These are phyloP conservation scores for Byssothecium circinans DNA, from an alignment of 2,329 filamentous ascomycete species.

Conservation along the genomic window DNA sequence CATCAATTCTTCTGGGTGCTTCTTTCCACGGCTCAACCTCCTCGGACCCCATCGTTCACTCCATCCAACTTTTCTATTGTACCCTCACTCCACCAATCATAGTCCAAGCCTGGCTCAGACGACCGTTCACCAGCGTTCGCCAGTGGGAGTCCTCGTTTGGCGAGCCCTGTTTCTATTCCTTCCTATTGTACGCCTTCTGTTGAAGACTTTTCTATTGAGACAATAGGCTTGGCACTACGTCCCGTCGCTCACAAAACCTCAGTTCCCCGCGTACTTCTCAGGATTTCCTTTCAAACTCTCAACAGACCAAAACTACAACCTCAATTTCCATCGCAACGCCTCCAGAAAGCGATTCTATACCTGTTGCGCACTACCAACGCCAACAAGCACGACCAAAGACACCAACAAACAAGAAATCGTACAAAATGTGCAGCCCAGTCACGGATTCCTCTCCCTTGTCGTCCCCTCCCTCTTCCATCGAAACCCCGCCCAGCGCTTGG, in stretches of 20 bases:
- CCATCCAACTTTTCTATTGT: not conserved
- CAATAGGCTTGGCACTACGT: slow-evolving; percentile 1
- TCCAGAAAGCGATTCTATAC: not conserved
- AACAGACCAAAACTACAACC: slow-evolving; percentile 5
- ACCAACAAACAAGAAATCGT: slow-evolving; percentile 4
- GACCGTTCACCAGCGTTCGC: not conserved
- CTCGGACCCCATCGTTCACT: not conserved
- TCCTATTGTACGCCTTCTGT: slow-evolving; percentile 4
- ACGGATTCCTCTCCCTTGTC: slow-evolving; percentile 17
- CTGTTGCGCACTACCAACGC: slow-evolving; percentile 1
- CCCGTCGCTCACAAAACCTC: not conserved
- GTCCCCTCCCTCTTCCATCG: slow-evolving; percentile 4
- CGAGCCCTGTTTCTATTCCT: not conserved
- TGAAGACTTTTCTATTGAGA: not conserved
- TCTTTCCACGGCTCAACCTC: not conserved
- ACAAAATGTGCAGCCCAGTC: slow-evolving; percentile 10
- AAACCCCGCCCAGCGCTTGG: slow-evolving; percentile 2
- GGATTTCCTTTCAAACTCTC: not conserved
- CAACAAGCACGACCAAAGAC: slow-evolving; percentile 1
- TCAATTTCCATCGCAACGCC: not conserved
- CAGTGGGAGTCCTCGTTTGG: not conserved
- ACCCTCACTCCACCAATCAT: not conserved
- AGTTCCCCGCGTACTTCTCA: slow-evolving; percentile 1
- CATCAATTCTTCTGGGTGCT: no score
- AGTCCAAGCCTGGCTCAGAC: not conserved